phyloP scores from a whole-genome alignment of 768 basidiomycete species.

The Tephrocybe sp. region DNA sequence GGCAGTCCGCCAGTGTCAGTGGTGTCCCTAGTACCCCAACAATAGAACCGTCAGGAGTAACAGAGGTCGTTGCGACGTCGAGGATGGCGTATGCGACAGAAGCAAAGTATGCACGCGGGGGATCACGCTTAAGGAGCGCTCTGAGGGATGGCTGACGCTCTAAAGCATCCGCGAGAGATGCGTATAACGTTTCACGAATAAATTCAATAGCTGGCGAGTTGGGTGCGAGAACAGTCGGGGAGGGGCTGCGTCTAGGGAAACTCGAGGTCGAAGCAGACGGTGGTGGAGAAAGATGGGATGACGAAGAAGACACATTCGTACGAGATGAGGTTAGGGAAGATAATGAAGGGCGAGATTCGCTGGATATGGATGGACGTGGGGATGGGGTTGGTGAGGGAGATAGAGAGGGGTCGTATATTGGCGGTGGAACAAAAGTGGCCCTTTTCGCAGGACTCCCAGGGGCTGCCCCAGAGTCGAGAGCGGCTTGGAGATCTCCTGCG shows the following conservation, averaged over 20 bases:
- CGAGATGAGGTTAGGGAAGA: neutral
- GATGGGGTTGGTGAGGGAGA: constrained; percentile 16
- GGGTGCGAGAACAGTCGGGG: constrained; percentile 39
- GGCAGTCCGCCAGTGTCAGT: constrained; percentile 61
- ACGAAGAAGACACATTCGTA: neutral
- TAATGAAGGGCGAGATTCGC: constrained; percentile 2
- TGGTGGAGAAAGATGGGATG: constrained; percentile 22
- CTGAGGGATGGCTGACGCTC: constrained; percentile 53
- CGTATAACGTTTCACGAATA: constrained; percentile 87
- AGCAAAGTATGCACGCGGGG: constrained; percentile 76
- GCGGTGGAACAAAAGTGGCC: constrained; percentile 71
- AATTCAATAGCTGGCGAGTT: constrained; percentile 66
- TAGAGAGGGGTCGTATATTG: constrained; percentile 49
- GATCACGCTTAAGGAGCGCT: constrained; percentile 55
- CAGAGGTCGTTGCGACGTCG: constrained; percentile 52
- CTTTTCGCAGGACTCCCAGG: constrained; percentile 35
- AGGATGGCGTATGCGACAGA: constrained; percentile 72
- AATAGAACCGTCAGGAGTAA: constrained; percentile 48
- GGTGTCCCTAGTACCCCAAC: constrained; percentile 55
- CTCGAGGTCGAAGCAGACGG: constrained; percentile 21
- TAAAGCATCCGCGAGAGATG: constrained; percentile 70
- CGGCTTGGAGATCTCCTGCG: constrained; percentile 71
- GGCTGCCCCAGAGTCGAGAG: constrained; percentile 59
- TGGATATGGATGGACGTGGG: neutral
- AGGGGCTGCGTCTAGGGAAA: constrained; percentile 26